These are phyloP conservation scores for Coemansia sp. DNA, from an alignment of 192 early-diverging fungal species.

Conservation along the genomic window DNA sequence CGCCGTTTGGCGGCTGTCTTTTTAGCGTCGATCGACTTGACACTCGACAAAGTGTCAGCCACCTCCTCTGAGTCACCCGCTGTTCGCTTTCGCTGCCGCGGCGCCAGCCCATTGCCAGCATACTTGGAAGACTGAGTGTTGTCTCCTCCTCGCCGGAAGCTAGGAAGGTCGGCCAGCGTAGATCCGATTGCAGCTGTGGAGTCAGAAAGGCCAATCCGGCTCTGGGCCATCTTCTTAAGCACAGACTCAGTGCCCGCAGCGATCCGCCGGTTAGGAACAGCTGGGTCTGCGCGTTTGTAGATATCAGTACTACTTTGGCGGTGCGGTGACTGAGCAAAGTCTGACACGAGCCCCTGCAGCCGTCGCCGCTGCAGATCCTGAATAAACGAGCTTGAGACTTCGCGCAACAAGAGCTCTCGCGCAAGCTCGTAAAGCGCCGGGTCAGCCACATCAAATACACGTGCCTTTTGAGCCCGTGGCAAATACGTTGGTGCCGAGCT, in stretches of 20 bases:
- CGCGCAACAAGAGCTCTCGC: conserved; percentile 47
- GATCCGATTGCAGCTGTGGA: conserved; percentile 26
- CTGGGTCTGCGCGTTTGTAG: not conserved
- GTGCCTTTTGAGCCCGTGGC: conserved; percentile 28
- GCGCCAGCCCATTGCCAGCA: not conserved
- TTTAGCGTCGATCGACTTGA: not conserved
- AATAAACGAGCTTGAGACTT: conserved; percentile 41
- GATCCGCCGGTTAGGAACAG: not conserved
- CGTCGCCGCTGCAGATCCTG: conserved; percentile 36
- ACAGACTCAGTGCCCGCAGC: conserved; percentile 34
- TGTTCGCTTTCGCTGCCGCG: not conserved
- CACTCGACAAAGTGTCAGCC: not conserved
- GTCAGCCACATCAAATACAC: conserved; percentile 18
- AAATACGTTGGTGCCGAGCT: not conserved
- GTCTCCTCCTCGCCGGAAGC: conserved; percentile 39
- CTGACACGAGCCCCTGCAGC: conserved; percentile 21
- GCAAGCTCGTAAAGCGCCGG: conserved; percentile 26
- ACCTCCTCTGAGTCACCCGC: not conserved
- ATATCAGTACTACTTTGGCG: not conserved
- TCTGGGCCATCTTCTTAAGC: conserved; percentile 40
- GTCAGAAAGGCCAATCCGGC: conserved; percentile 15
- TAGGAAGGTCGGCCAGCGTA: conserved; percentile 44
- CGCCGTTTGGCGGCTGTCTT: not conserved
- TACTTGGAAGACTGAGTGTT: not conserved
- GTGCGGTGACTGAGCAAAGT: conserved; percentile 13